Percentiles rank a stretch among this genome's conserved stretches.
These are phyloP conservation scores for Beauveria caledonica DNA, from an alignment of 2,329 filamentous ascomycete genomes.

Conservation along the genomic window DNA sequence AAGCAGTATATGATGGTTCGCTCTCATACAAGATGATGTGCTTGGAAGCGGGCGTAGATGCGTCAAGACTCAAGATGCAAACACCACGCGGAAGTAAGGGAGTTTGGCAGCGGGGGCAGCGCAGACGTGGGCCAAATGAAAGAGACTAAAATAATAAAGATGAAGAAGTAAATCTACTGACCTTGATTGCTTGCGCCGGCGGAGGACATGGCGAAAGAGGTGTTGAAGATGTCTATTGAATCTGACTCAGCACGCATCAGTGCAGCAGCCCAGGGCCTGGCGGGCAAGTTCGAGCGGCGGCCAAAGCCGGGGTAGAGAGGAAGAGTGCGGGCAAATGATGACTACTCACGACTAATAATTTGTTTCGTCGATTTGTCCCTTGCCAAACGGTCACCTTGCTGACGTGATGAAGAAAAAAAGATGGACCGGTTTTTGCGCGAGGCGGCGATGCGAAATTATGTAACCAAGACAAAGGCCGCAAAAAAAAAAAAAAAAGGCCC, in stretches of 20 bases:
- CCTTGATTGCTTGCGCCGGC: slow-evolving; percentile 26
- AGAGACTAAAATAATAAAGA: not conserved
- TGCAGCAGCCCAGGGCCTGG: not conserved
- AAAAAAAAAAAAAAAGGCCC: not conserved
- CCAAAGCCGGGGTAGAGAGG: not conserved
- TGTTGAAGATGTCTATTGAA: slow-evolving; percentile 19
- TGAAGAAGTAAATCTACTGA: slow-evolving; percentile 19
- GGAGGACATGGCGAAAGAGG: slow-evolving; percentile 25
- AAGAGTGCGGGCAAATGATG: slow-evolving; percentile 1
- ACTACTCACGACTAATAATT: slow-evolving; percentile 8
- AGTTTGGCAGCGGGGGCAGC: not conserved
- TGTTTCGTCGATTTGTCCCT: not conserved
- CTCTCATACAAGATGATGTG: not conserved
- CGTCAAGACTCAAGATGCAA: not conserved
- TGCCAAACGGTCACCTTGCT: not conserved
- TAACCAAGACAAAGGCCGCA: not conserved
- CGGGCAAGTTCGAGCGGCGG: not conserved
- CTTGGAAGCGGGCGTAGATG: not conserved
- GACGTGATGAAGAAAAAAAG: slow-evolving; percentile 12
- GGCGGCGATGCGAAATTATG: slow-evolving; percentile 10
- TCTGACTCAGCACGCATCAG: slow-evolving; percentile 26
- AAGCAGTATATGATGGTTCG: not conserved
- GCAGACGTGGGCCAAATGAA: slow-evolving; percentile 4
- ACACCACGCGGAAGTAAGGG: not conserved
- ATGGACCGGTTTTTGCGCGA: slow-evolving; percentile 4